Evolutionary conservation across 2,329 filamentous ascomycete species (phyloP), one percentile per base, ranked within the genome.

Genomic region (Trichoderma aggressivum): DNA sequence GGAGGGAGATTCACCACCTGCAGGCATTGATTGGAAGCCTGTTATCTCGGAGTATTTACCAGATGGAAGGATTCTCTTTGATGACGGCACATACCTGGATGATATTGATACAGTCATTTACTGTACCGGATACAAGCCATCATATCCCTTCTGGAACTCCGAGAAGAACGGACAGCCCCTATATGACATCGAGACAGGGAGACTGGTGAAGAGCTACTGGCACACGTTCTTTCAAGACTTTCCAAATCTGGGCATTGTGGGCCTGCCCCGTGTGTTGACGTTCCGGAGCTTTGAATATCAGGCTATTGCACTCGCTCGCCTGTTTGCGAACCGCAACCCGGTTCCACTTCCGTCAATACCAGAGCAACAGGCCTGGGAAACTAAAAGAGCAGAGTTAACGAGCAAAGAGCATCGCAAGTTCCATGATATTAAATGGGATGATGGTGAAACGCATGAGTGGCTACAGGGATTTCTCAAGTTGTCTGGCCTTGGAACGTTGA

Each of bases 231-330:
- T 87, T 63, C 82, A 80, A 1, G 81, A 84, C 26, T 83, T 83
- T 53, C 77, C 81, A 0, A 86, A 83, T 0, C 77, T 90, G 0
- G 87, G 81, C 0, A 78, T 88, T 12, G 81, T 89, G 0, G 87
- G 87, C 0, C 75, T 88, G 7, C 86, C 86, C 2, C 82, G 86
- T 0, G 83, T 83, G 0, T 76, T 86, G 14, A 87, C 86, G 0
- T 88, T 88, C 70, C 77, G 86, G 7, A 85, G 84, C 43, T 88
- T 88, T 72, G 86, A 88, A 75, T 88, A 88, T 72, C 86, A 88
- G 75, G 86, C 85, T 2, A 79, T 88, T 53, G 85, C 86, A 1
- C 77, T 88, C 0, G 86, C 86, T 3, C 80, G 86, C 2, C 74
- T 87, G 0, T 87, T 84, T 74, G 78, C 85, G 0, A 79, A 80